Percentiles rank a stretch among this genome's conserved stretches.
Evolutionary conservation across 495 filamentous ascomycete genomes (phyloP).

Genomic region (Xylaria grammica): DNA sequence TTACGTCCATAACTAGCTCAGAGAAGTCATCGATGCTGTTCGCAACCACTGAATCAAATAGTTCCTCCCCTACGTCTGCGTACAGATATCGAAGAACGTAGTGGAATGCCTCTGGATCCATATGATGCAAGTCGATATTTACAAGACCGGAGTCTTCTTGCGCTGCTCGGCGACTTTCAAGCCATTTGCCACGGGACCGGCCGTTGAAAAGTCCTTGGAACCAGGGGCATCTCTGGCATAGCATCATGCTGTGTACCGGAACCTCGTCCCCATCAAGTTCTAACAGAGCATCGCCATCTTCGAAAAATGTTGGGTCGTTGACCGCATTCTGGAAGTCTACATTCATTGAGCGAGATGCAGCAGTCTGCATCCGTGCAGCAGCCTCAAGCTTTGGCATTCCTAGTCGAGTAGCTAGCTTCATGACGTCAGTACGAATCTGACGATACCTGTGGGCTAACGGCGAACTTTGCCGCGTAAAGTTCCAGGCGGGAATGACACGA

Average conservation of each 20-base stretch:
- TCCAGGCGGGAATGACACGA: constrained; percentile 82
- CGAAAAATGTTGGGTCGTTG: constrained; percentile 69
- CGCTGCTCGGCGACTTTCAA: constrained; percentile 65
- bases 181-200: constrained; percentile 81
- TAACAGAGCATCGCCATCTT: constrained; percentile 74
- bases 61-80: constrained; percentile 75
- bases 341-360: constrained; percentile 65
- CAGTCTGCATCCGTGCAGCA: constrained; percentile 73
- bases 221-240: constrained; percentile 89
- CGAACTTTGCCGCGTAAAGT: constrained; percentile 65
- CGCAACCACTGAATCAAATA: constrained; percentile 79
- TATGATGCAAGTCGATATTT: constrained; percentile 82
- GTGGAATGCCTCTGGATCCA: constrained; percentile 70
- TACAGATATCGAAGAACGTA: constrained; percentile 86
- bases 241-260: constrained; percentile 72
- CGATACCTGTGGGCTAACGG: constrained; percentile 71
- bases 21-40: constrained; percentile 80
- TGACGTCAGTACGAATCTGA: constrained; percentile 79
- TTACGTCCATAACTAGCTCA: constrained; percentile 88
- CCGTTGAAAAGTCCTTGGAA: constrained; percentile 90
- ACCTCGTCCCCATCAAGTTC: constrained; percentile 72
- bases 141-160: constrained; percentile 57
- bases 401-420: constrained; percentile 73
- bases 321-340: constrained; percentile 71
- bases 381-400: constrained; percentile 72